phyloP scores from a whole-genome alignment of 2,329 filamentous ascomycete genomes.

The Phoma sp. region DNA sequence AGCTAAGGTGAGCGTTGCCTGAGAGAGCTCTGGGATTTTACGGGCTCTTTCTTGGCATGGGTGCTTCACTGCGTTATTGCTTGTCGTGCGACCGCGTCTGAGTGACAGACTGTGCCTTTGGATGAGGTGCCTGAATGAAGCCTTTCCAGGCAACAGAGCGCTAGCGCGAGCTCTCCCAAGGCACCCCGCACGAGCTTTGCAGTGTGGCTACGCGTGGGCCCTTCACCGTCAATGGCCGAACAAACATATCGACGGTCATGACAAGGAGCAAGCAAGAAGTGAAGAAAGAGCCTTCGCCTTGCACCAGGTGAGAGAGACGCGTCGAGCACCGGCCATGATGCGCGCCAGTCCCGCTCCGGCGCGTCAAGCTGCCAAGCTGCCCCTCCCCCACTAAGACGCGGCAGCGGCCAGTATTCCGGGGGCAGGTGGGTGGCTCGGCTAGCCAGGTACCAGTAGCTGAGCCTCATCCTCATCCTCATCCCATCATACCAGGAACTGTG shows the following conservation, averaged over 20 bases:
- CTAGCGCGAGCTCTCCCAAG: conserved; percentile 1
- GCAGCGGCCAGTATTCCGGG: conserved; percentile 24
- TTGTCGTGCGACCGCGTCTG: conserved; percentile 20
- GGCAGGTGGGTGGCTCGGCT: conserved; percentile 10
- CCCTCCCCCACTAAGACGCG: conserved; percentile 26
- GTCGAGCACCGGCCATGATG: conserved; percentile 9
- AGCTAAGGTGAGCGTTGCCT: not conserved
- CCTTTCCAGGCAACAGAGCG: conserved; percentile 28
- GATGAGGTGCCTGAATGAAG: conserved; percentile 12
- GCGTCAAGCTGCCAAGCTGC: conserved; percentile 20
- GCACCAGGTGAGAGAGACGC: not conserved
- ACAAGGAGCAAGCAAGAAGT: not conserved
- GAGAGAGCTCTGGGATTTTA: conserved; percentile 4
- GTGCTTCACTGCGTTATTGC: not conserved
- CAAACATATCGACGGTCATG: not conserved
- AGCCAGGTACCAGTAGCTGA: not conserved
- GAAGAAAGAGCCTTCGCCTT: not conserved
- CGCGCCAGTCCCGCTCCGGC: conserved; percentile 10
- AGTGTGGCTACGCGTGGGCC: not conserved
- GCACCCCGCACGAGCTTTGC: conserved; percentile 4
- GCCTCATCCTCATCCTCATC: conserved; percentile 14
- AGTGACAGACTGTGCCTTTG: not conserved
- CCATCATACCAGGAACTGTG: no score
- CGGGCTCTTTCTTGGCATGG: conserved; percentile 20
- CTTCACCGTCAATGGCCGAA: not conserved